Base-by-base conservation (phyloP, 2,329 filamentous ascomycete genomes). In the Colletotrichum lentis region DNA sequence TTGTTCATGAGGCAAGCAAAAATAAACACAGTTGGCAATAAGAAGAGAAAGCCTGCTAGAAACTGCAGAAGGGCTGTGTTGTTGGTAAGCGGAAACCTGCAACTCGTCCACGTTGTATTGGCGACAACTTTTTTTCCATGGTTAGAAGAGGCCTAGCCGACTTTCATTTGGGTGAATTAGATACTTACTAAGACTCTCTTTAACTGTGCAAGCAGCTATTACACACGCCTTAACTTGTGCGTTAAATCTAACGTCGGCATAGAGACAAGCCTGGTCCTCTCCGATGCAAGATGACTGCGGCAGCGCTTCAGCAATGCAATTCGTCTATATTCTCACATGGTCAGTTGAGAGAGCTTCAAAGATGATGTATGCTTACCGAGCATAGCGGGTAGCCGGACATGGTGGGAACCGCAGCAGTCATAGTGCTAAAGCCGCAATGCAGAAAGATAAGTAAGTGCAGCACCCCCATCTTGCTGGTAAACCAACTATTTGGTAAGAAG, bases 331-430 rank as follows among this genome's bases (percentile, higher is more conserved):
- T 18, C 14, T 6, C 5, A 16, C 20, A 0, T 6, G 22, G 5
- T n/a, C n/a, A n/a, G n/a, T n/a, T n/a, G n/a, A n/a, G n/a, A n/a
- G 20, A 16, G 16, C 24, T 2, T 3, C 12, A n/a, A 3, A 20
- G 39, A 0, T 11, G 10, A 5, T 24, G 44, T 7, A 12, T 20
- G 1, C 39, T 1, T 46, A 62, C 59, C n/a, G 59, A 37, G 39
- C 59, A 62, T 46, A 41, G 50, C 1, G 59, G 59, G 8, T 62
- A 62, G n/a, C 22, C 49, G 12, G 59, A 46, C n/a, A 62, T 62
- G 12, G 14, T 7, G 1, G 39, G 18, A 55, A 24, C 3, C n/a
- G 8, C 41, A 27, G 39, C 2, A 47, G n/a, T n/a, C n/a, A 46
- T n/a, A 24, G 31, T 5, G 8, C 24, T n/a, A 7, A 53, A n/a